Base-by-base conservation (phyloP, 2,329 filamentous ascomycete species). In the Penicillium brevicompactum region DNA sequence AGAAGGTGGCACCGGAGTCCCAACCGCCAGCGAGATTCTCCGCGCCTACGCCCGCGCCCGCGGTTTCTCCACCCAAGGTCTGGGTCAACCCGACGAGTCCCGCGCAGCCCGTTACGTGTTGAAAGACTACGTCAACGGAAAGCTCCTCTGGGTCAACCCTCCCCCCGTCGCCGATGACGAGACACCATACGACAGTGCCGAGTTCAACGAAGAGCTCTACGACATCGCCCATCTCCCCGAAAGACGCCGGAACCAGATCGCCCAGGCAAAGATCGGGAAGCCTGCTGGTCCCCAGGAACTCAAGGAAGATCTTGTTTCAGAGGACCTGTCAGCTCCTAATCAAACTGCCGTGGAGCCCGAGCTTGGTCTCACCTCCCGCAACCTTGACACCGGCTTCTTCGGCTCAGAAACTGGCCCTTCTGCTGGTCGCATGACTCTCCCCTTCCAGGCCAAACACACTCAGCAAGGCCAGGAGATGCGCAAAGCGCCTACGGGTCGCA, bases 91-190 rank as follows among this genome's bases (percentile, higher is more conserved):
- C 0, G 94, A 99, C 67, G 92, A 96, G 78, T 95, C 92, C 1
- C 85, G 94, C 65, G 94, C 94, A 6, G 92, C 93, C 4, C 85
- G 94, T 50, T 89, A 91, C 64, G 83, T 99, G 14, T 83, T 99
- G 24, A 99, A 99, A 73, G 94, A 99, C 77, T 99, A 97, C 69
- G 94, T 99, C 64, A 96, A 89, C 71, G 94, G 94, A 59, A 97
- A 97, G 77, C 84, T 99, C 0, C 83, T 97, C 5, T 97, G 89
- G 78, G 94, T 92, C 63, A 88, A 93, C 67, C 92, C 94, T 4
- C 94, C 94, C 0, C 92, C 92, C 0, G 49, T 59, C 2, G 52
- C 78, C 2, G 70, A 71, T 34, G 67, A 65, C 44, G 61, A 70
- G 45, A 59, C 67, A 1, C 63, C 66, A n/a, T 84, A 89, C 38